A percentile compares a stretch with the other conserved stretches of the same genome.
phyloP scores from a whole-genome alignment of 805 yeast genomes.

The Suhomyces prunicola region DNA sequence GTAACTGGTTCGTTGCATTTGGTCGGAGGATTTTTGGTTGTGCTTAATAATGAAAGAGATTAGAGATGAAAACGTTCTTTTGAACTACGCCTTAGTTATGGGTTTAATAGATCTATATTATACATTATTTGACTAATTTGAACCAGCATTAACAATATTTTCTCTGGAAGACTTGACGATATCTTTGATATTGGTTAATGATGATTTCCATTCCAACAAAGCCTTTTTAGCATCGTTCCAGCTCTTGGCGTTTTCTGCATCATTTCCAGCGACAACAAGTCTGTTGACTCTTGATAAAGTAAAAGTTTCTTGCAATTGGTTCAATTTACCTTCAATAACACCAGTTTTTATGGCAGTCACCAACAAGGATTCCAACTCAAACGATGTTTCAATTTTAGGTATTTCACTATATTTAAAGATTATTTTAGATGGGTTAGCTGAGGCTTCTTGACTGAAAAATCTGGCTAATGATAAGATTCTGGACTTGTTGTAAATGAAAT shows the following conservation, averaged over 20 bases:
- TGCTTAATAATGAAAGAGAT: conserved; percentile 53
- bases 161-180: conserved; percentile 43
- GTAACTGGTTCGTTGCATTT: conserved; percentile 93
- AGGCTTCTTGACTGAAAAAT: conserved; percentile 20
- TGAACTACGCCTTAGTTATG: background rate
- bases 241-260: conserved; percentile 25
- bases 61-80: conserved; percentile 6
- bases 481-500: conserved; percentile 31
- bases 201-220: conserved; percentile 37
- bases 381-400: conserved; percentile 26
- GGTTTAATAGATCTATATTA: conserved; percentile 3
- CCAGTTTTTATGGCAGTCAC: conserved; percentile 43
- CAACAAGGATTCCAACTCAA: conserved; percentile 38
- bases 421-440: conserved; percentile 22
- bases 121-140: conserved; percentile 8
- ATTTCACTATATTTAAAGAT: conserved; percentile 36
- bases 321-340: conserved; percentile 44
- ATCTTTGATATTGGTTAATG: conserved; percentile 40
- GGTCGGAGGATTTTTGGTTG: conserved; percentile 91
- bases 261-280: conserved; percentile 38
- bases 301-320: conserved; percentile 41
- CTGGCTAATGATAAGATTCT: conserved; percentile 39
- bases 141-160: conserved; percentile 31
- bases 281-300: conserved; percentile 40
- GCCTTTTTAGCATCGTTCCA: conserved; percentile 36